phyloP scores from a whole-genome alignment of 78 protist species.

The Pelomyxa schiedti region DNA sequence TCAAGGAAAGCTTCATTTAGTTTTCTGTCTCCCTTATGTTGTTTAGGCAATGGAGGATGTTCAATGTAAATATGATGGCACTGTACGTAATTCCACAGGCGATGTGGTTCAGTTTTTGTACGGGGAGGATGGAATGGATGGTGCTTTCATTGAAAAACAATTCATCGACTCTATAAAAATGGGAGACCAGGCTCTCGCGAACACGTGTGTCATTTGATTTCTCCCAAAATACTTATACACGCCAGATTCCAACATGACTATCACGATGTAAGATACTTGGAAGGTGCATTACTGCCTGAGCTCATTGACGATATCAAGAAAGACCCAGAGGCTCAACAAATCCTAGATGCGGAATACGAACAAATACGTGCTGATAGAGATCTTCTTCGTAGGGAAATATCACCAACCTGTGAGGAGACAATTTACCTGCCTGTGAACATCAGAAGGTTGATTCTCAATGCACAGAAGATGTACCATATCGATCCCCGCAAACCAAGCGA shows the following conservation, averaged over 20 bases:
- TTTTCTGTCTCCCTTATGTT: background rate
- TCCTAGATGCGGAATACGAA: slow-evolving; percentile 39
- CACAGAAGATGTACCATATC: slow-evolving; percentile 60
- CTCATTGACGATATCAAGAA: slow-evolving; percentile 35
- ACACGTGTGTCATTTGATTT: no score
- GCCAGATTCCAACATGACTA: no score
- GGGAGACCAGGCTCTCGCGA: slow-evolving; percentile 19
- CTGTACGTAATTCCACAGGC: slow-evolving; percentile 93
- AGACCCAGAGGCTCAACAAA: slow-evolving; percentile 17
- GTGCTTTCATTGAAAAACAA: slow-evolving; percentile 55
- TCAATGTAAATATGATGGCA: slow-evolving; percentile 76
- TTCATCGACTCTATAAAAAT: slow-evolving; percentile 19
- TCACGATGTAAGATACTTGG: slow-evolving; percentile 34
- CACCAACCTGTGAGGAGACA: background rate
- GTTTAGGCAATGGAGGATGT: slow-evolving; percentile 88
- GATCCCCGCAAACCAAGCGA: slow-evolving; percentile 17
- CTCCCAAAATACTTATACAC: no score
- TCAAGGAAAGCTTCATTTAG: slow-evolving; percentile 64
- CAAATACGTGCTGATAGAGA: background rate
- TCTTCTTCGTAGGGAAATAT: background rate
- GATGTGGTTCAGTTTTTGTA: slow-evolving; percentile 79
- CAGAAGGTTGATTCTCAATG: slow-evolving; percentile 72
- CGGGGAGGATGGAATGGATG: slow-evolving; percentile 98
- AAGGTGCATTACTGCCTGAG: slow-evolving; percentile 53
- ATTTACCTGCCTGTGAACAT: slow-evolving; percentile 86